phyloP scores from a whole-genome alignment of 2,329 filamentous ascomycete genomes.

The Colletotrichum gigasporum region DNA sequence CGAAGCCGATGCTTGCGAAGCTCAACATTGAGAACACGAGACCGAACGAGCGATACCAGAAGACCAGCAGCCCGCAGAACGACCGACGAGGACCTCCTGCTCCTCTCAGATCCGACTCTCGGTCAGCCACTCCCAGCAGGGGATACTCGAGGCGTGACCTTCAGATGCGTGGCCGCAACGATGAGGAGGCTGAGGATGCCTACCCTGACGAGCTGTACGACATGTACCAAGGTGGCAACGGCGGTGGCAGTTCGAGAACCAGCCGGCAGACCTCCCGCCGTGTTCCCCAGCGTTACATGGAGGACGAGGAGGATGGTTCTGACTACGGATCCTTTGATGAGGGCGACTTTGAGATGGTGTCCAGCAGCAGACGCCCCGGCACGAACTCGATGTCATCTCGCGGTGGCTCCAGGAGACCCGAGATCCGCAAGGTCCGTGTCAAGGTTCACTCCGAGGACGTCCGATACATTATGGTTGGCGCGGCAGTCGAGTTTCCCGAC shows the following conservation, averaged over 20 bases:
- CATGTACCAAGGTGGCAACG: conserved; percentile 58
- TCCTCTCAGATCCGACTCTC: conserved; percentile 46
- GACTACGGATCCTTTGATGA: conserved; percentile 78
- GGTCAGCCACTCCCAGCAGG: conserved; percentile 53
- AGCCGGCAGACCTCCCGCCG: conserved; percentile 49
- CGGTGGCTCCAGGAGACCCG: conserved; percentile 67
- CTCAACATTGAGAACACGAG: conserved; percentile 67
- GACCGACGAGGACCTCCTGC: conserved; percentile 43
- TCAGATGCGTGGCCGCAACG: conserved; percentile 33
- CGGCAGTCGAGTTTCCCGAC: conserved; percentile 77
- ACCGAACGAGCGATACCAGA: conserved; percentile 64
- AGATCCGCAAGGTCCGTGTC: conserved; percentile 82
- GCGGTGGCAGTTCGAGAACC: conserved; percentile 48
- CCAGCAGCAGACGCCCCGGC: conserved; percentile 58
- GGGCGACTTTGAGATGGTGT: conserved; percentile 83
- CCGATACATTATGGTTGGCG: conserved; percentile 87
- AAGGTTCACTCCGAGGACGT: conserved; percentile 95
- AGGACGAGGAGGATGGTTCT: conserved; percentile 81
- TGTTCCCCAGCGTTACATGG: conserved; percentile 71
- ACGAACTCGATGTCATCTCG: conserved; percentile 58
- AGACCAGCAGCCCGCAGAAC: conserved; percentile 55
- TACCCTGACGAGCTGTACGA: conserved; percentile 78
- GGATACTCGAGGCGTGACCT: conserved; percentile 38
- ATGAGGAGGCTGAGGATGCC: conserved; percentile 66
- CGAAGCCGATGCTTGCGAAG: conserved; percentile 69